Evolutionary conservation across 1,284 basidiomycete species (phyloP).

Genomic region (Thecaphora frezii): DNA sequence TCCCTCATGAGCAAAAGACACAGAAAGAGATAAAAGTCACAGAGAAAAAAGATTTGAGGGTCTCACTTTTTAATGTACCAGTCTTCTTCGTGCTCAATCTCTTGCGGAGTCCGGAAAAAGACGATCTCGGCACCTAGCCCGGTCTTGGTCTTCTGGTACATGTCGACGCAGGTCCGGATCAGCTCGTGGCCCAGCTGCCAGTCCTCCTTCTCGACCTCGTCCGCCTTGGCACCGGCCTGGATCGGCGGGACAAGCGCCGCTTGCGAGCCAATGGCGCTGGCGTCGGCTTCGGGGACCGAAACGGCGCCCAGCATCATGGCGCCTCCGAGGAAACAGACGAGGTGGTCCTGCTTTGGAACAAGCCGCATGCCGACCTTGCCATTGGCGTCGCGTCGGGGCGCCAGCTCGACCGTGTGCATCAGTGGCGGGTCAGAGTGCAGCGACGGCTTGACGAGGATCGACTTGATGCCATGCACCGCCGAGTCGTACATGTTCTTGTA

Average conservation of each 20-base stretch:
- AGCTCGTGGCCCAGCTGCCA: slow-evolving; percentile 80
- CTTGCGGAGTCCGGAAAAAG: slow-evolving; percentile 37
- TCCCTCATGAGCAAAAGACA: no score
- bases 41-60: no score
- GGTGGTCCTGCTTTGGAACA: slow-evolving; percentile 87
- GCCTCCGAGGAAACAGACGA: slow-evolving; percentile 92
- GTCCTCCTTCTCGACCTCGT: slow-evolving; percentile 66
- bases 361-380: slow-evolving; percentile 55
- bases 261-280: slow-evolving; percentile 2
- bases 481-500: slow-evolving; percentile 87
- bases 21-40: no score
- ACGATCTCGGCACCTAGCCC: slow-evolving; percentile 63
- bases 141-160: slow-evolving; percentile 77
- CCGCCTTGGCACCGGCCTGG: slow-evolving; percentile 66
- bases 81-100: slow-evolving; percentile 28
- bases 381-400: slow-evolving; percentile 7
- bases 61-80: slow-evolving; percentile 54
- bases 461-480: slow-evolving; percentile 78
- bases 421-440: slow-evolving; percentile 60
- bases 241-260: slow-evolving; percentile 23
- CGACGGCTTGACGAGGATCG: slow-evolving; percentile 68
- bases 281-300: slow-evolving; percentile 19
- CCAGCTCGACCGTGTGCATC: slow-evolving; percentile 79
- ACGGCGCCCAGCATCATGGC: slow-evolving; percentile 82
- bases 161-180: slow-evolving; percentile 81